Conservation (phyloP, 2,329 filamentous ascomycete genomes). For the Cercospora nicotianae region DNA sequence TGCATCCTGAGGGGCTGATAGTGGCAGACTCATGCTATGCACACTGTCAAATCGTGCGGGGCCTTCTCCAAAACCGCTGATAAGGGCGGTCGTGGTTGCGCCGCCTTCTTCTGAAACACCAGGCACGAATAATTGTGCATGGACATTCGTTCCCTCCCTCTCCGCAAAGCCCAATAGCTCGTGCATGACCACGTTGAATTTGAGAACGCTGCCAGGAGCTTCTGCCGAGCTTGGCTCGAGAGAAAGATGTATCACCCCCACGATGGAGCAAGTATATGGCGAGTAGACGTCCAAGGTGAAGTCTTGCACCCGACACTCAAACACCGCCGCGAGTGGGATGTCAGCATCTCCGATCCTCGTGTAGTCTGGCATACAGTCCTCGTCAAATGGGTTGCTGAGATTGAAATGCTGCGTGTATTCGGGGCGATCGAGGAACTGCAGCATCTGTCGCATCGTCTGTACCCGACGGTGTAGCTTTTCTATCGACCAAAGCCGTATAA, state of each 20-base stretch:
- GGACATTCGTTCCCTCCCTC: constrained; percentile 90
- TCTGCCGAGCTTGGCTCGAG: constrained; percentile 91
- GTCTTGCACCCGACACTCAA: constrained; percentile 91
- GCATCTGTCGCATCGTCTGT: constrained; percentile 90
- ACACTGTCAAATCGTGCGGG: constrained; percentile 94
- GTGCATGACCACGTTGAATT: constrained; percentile 99
- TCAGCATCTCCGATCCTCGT: constrained; percentile 91
- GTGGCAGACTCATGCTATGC: constrained; percentile 92
- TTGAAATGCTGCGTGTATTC: constrained; percentile 93
- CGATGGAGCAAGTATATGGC: constrained; percentile 84
- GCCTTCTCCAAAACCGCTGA: constrained; percentile 88
- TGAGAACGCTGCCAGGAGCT: constrained; percentile 86
- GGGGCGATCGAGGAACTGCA: constrained; percentile 92
- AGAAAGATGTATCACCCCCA: constrained; percentile 87
- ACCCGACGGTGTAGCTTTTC: constrained; percentile 88
- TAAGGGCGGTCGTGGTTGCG: constrained; percentile 92
- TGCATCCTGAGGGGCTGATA: constrained; percentile 72
- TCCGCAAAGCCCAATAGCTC: constrained; percentile 93
- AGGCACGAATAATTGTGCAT: constrained; percentile 94
- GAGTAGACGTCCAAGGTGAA: constrained; percentile 88
- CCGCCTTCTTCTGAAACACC: constrained; percentile 84
- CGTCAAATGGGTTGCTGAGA: constrained; percentile 88
- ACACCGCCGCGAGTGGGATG: constrained; percentile 87
- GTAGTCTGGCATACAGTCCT: constrained; percentile 87
- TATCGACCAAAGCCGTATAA: constrained; percentile 91